Evolutionary conservation across 345 rosid species (phyloP), one percentile per base, ranked within the genome.

Genomic region (Gossypium sturtianum): DNA sequence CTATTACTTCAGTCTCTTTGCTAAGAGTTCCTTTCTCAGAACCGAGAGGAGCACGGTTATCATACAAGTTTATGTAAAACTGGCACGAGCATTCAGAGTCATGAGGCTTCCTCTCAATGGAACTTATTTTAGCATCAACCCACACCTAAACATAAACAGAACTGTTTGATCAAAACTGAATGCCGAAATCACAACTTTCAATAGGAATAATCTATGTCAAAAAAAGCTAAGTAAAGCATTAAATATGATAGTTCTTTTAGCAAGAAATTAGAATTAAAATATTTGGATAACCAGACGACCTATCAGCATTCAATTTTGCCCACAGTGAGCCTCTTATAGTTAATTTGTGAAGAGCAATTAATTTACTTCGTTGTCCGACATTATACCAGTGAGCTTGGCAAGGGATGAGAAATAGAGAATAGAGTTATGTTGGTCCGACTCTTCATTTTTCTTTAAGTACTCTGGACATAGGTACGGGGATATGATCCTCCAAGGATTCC

Each of bases 61-160:
- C 76, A 70, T 88, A 88, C 13, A 86, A 73, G 47, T 83, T 88
- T 12, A 94, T 80, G 47, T 88, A 83, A 72, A 92, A 89, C 70
- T 82, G 81, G 80, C 97, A 94, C 27, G 65, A 79, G 80, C 97
- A 94, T 49, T 82, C 78, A 13, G 82, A 60, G 60, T 82, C 88
- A 68, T 92, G 97, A 66, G 89, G 93, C 80, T 80, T 87, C 78
- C 98, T 86, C 88, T 90, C 85, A 23, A 94, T 83, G 11, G 95
- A 88, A 73, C 80, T 85, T 78, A 92, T 91, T 77, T 78, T 86
- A 72, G 90, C 98, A 87, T 94, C 97, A 70, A 88, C 66, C 97
- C 88, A 90, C 13, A 89, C 92, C 95, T 90, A 71, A 16, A 72
- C 19, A 19, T 75, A 44, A 74, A 77, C 12, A 72, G 20, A 73